Evolutionary conservation across 2,329 filamentous ascomycete species (phyloP).

Genomic region (Annulohypoxylon truncatum): DNA sequence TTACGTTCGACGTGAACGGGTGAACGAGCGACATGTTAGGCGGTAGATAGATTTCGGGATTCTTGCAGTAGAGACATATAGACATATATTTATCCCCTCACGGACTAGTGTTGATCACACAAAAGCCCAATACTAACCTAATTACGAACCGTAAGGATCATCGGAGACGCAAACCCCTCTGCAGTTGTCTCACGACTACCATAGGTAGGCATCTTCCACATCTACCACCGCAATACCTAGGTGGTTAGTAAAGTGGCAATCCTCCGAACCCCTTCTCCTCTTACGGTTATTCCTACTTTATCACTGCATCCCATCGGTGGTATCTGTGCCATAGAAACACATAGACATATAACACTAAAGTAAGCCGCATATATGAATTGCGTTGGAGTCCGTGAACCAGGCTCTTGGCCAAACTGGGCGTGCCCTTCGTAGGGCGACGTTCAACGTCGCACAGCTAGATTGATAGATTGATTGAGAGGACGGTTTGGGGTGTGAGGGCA

Average conservation of each 20-base stretch:
- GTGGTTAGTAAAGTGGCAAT: background rate
- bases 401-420: conserved; percentile 26
- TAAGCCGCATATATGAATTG: conserved; percentile 3
- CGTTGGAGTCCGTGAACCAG: conserved; percentile 27
- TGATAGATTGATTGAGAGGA: background rate
- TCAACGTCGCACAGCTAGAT: conserved; percentile 15
- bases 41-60: background rate
- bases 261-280: conserved; percentile 3
- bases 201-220: too few species aligned
- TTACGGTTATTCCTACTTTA: background rate
- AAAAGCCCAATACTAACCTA: conserved; percentile 2
- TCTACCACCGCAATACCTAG: background rate
- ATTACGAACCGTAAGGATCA: conserved; percentile 6
- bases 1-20: background rate
- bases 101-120: background rate
- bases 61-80: background rate
- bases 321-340: conserved; percentile 4
- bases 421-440: conserved; percentile 25
- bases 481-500: background rate
- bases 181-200: conserved; percentile 11
- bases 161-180: conserved; percentile 6
- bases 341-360: background rate
- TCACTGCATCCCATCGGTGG: background rate
- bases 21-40: background rate
- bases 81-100: conserved; percentile 4